Conservation (phyloP, 2,329 filamentous ascomycete genomes). For the Neophaeococcomyces aloes region DNA sequence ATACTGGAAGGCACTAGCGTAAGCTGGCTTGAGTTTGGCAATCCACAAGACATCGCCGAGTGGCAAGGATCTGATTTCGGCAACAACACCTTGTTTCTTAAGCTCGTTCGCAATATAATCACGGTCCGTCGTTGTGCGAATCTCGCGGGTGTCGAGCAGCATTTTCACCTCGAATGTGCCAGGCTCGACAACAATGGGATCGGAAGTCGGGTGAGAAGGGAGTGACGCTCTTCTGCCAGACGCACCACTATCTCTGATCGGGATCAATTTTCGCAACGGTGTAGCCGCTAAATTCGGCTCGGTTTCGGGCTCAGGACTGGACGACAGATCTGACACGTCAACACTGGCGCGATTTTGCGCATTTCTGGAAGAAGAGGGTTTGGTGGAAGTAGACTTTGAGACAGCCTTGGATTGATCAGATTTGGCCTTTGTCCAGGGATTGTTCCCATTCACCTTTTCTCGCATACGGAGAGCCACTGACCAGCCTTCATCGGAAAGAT, state of each 20-base stretch:
- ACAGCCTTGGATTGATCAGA: background rate
- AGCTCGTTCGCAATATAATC: conserved; percentile 69
- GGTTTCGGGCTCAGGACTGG: background rate
- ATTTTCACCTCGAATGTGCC: conserved; percentile 62
- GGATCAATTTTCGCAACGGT: conserved; percentile 3
- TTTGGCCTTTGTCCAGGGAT: background rate
- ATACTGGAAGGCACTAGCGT: conserved; percentile 39
- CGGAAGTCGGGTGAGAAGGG: conserved; percentile 21
- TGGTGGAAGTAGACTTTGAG: background rate
- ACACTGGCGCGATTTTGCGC: background rate
- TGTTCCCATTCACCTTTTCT: background rate
- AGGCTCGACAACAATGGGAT: conserved; percentile 46
- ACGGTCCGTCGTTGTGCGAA: conserved; percentile 60
- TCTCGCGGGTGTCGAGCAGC: conserved; percentile 63
- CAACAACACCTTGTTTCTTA: conserved; percentile 52
- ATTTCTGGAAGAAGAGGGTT: background rate
- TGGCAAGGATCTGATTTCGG: conserved; percentile 58
- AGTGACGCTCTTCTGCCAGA: background rate
- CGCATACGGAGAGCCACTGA: conserved; percentile 51
- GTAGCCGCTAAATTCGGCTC: background rate
- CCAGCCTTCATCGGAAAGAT: conserved; percentile 67
- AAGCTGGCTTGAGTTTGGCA: conserved; percentile 56
- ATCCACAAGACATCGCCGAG: conserved; percentile 72
- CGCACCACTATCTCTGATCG: conserved; percentile 6
- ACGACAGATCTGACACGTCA: background rate